phyloP scores from a whole-genome alignment of 129 eudicot genomes.

The Saussurea involucrata region DNA sequence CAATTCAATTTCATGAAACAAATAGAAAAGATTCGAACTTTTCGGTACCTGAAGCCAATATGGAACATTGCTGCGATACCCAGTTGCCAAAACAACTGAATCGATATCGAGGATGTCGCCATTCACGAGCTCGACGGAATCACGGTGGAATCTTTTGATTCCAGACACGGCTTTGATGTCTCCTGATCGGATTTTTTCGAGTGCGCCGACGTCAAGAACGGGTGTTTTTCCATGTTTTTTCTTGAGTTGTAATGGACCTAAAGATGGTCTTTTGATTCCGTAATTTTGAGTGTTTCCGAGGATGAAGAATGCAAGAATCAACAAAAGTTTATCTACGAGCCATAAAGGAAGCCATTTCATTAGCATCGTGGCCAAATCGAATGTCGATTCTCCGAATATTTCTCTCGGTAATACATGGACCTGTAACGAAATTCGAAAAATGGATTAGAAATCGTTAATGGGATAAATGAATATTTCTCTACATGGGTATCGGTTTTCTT shows the following conservation, averaged over 20 bases:
- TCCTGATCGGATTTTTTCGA: constrained; percentile 60
- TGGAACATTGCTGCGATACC: constrained; percentile 88
- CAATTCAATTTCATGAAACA: neutral
- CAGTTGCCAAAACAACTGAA: constrained; percentile 77
- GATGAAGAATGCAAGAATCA: constrained; percentile 50
- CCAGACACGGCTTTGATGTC: constrained; percentile 60
- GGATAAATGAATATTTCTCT: too few relatives aligned
- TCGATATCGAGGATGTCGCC: constrained; percentile 59
- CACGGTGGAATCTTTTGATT: constrained; percentile 45
- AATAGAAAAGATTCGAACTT: constrained; percentile 16
- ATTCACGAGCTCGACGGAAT: constrained; percentile 52
- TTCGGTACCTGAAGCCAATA: constrained; percentile 79
- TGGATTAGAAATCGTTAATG: constrained; percentile 14
- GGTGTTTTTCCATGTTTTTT: constrained; percentile 68
- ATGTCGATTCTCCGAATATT: constrained; percentile 60
- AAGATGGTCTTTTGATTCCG: constrained; percentile 65
- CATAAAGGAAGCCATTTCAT: constrained; percentile 81
- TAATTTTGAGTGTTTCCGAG: constrained; percentile 57
- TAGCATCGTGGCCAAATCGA: constrained; percentile 53
- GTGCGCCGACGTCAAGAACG: constrained; percentile 76
- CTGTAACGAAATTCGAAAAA: constrained; percentile 18
- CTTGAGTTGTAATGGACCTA: constrained; percentile 70
- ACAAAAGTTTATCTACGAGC: constrained; percentile 57
- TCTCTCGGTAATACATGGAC: constrained; percentile 73
- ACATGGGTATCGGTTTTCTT: neutral